Evolutionary conservation across 768 basidiomycete species (phyloP), one percentile per base, ranked within the genome.

Genomic region (Cystobasidium ongulense): DNA sequence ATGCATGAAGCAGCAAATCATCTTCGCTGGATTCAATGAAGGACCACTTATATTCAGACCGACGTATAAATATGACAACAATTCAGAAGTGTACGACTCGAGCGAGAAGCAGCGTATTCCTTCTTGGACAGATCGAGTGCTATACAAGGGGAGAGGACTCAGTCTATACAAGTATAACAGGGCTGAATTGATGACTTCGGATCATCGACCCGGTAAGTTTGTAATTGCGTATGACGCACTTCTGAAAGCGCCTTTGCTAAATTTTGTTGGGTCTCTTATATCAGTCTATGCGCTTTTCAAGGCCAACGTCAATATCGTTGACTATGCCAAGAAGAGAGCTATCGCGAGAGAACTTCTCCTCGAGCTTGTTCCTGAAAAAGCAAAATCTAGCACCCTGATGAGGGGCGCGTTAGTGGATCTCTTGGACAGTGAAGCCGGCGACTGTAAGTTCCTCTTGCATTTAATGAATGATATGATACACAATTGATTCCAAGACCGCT

Each of bases 91-190:
- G 61, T 99, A 97, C 80, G 96, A 99, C 80, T 90, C 91, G 17
- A 90, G 91, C 79, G 96, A 98, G 82, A 99, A 98, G 83, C 87
- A 88, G 86, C 86, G 96, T 29, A 89, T 96, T 79, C 96, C 96
- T 4, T 92, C 95, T 21, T 98, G 94, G 94, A 98, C 95, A 92
- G 96, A 99, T 83, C 90, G 96, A n/a, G 87, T 99, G 8, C 80
- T 99, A 73, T 94, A 89, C 82, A 87, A 86, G 75, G 95, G 95
- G 11, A 79, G 79, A 38, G 83, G 84, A 76, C 84, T 97, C 29
- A 88, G 92, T 75, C 84, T 93, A 57, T 83, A 86, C 0, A 85
- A 87, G 10, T 99, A 99, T 81, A 87, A 88, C 23, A 85, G 92
- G 74, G 89, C 91, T 7, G 91, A 95, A 77, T 82, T 99, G 72